A percentile compares a stretch with the other conserved stretches of the same genome.
Conservation (phyloP, 345 rosid species). For the Ceriops zippeliana region DNA sequence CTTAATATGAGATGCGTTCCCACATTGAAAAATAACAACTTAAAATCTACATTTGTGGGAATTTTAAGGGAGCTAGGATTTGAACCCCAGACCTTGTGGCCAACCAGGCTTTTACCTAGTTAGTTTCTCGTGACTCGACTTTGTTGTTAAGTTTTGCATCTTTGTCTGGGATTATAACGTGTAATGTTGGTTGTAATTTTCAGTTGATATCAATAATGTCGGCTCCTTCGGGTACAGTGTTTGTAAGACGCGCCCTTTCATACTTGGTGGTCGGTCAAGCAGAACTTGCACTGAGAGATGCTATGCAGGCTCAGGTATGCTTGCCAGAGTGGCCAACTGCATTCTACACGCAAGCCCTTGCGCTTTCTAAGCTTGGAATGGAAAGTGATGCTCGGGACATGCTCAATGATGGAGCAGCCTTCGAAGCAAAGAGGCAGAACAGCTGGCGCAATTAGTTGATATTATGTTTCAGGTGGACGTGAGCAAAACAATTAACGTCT, state of each 20-base stretch:
- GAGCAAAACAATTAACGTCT: too few relatives aligned
- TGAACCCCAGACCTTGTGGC: too few relatives aligned
- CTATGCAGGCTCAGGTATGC: constrained; percentile 99
- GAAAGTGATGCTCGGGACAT: constrained; percentile 95
- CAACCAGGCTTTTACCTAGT: too few relatives aligned
- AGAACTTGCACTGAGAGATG: constrained; percentile 90
- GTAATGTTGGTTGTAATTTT: background rate
- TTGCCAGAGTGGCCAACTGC: constrained; percentile 96
- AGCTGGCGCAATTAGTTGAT: constrained; percentile 53
- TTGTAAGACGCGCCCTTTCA: constrained; percentile 62
- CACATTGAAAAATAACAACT: too few relatives aligned
- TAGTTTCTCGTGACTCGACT: too few relatives aligned
- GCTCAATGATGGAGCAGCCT: constrained; percentile 92
- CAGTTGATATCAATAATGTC: constrained; percentile 85
- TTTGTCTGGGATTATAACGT: too few relatives aligned
- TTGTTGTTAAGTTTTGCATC: too few relatives aligned
- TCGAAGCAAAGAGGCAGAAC: constrained; percentile 81
- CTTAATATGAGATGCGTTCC: too few relatives aligned
- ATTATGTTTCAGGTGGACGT: too few relatives aligned
- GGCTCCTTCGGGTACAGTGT: constrained; percentile 82
- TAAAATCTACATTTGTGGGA: too few relatives aligned
- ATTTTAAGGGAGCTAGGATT: too few relatives aligned
- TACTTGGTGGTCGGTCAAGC: constrained; percentile 80
- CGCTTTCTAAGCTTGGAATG: constrained; percentile 95
- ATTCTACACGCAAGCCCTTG: constrained; percentile 93